These are phyloP conservation scores for Leccinum rimulosum DNA, from an alignment of 768 basidiomycete genomes.

Conservation along the genomic window DNA sequence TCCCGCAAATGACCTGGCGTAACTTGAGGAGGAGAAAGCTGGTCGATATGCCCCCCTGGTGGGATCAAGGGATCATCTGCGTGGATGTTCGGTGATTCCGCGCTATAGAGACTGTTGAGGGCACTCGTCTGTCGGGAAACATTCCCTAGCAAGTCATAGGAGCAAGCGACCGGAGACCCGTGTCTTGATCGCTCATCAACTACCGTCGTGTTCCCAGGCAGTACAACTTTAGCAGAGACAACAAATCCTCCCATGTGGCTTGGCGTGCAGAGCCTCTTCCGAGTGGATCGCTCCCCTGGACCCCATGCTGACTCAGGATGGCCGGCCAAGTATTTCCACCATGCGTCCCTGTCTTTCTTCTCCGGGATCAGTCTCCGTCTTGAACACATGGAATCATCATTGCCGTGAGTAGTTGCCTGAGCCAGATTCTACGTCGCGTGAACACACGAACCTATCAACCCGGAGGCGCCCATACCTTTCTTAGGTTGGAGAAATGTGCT, in stretches of 20 bases:
- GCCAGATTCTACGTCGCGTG: slow-evolving; percentile 52
- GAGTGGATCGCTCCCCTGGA: slow-evolving; percentile 27
- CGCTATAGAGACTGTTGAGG: not conserved
- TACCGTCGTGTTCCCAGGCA: not conserved
- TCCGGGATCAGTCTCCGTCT: slow-evolving; percentile 54
- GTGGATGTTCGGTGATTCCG: not conserved
- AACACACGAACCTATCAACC: not conserved
- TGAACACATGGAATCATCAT: slow-evolving; percentile 4
- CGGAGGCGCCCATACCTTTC: slow-evolving; percentile 40
- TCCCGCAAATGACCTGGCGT: slow-evolving; percentile 52
- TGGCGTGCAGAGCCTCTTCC: slow-evolving; percentile 10
- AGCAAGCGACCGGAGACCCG: not conserved
- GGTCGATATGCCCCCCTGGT: not conserved
- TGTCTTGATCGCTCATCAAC: slow-evolving; percentile 1
- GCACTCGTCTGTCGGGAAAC: not conserved
- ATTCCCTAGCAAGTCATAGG: not conserved
- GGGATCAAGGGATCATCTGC: not conserved
- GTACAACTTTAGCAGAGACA: slow-evolving; percentile 21
- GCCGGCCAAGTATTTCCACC: slow-evolving; percentile 79
- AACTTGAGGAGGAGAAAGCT: slow-evolving; percentile 49
- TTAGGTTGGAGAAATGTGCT: slow-evolving; percentile 61
- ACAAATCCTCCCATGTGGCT: slow-evolving; percentile 38
- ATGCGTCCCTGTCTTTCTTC: slow-evolving; percentile 66
- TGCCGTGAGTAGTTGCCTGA: slow-evolving; percentile 52
- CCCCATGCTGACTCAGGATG: slow-evolving; percentile 68